A percentile compares a stretch with the other conserved stretches of the same genome.
These are phyloP conservation scores for Trichophyton mentagrophytes DNA, from an alignment of 2,329 filamentous ascomycete species.

Conservation along the genomic window DNA sequence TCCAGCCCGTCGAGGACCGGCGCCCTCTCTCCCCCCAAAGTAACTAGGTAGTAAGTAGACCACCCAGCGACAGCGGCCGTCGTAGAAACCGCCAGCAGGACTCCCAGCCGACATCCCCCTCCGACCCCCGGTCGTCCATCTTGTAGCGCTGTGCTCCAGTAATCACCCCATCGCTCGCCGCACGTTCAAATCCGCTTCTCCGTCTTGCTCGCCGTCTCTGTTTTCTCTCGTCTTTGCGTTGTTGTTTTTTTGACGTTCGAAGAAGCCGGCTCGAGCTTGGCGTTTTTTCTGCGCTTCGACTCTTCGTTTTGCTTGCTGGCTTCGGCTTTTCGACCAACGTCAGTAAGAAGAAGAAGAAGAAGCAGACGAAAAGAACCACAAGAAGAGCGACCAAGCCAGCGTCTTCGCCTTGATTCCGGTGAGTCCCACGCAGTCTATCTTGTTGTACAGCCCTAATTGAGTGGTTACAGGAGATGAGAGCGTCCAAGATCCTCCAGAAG, in stretches of 20 bases:
- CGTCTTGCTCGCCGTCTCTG: neutral
- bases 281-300: neutral
- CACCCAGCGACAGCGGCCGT: no score
- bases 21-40: no score
- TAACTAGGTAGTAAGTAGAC: no score
- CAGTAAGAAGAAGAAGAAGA: neutral
- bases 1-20: neutral
- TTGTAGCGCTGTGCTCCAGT: no score
- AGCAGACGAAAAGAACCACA: neutral
- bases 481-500: slow-evolving; percentile 24
- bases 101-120: no score
- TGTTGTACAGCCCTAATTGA: neutral
- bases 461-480: slow-evolving; percentile 9
- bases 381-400: neutral
- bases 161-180: no score
- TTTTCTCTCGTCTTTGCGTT: neutral
- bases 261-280: neutral
- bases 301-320: neutral
- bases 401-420: neutral
- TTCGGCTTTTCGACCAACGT: neutral
- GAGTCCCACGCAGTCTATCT: neutral
- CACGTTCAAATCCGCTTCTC: neutral
- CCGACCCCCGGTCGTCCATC: no score
- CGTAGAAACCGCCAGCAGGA: no score
- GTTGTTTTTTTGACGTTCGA: neutral